These are phyloP conservation scores for Acacia confusa DNA, from an alignment of 306 rosid species.

Conservation along the genomic window DNA sequence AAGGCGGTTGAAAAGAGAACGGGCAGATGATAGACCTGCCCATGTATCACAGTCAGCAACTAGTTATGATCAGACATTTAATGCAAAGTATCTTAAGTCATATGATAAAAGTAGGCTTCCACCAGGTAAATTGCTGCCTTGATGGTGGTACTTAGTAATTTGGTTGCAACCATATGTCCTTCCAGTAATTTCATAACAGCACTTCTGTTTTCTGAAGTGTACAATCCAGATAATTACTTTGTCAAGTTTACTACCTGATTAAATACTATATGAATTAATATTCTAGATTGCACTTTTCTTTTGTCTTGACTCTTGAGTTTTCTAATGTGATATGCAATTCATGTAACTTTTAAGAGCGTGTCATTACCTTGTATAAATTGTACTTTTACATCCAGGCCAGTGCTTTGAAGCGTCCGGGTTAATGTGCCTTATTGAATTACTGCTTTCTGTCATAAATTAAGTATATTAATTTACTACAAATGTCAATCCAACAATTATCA, in stretches of 20 bases:
- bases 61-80: constrained; percentile 59
- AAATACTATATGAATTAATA: not conserved
- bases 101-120: constrained; percentile 88
- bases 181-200: not conserved
- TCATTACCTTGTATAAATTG: not conserved
- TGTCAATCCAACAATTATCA: not conserved
- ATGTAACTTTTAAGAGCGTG: not conserved
- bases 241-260: not conserved
- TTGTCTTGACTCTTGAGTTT: not conserved
- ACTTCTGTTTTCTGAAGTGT: constrained; percentile 10
- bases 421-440: not conserved
- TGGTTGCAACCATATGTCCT: not conserved
- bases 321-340: not conserved
- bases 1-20: constrained; percentile 75
- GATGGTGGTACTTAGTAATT: not conserved
- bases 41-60: constrained; percentile 61
- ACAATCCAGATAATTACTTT: constrained; percentile 1
- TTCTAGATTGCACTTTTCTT: not conserved
- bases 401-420: not conserved
- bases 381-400: not conserved
- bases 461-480: not conserved
- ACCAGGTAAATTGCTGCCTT: constrained; percentile 58
- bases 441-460: not conserved
- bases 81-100: constrained; percentile 50
- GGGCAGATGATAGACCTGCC: constrained; percentile 71